phyloP scores from a whole-genome alignment of 768 basidiomycete genomes.

The Tulasnella sp. region DNA sequence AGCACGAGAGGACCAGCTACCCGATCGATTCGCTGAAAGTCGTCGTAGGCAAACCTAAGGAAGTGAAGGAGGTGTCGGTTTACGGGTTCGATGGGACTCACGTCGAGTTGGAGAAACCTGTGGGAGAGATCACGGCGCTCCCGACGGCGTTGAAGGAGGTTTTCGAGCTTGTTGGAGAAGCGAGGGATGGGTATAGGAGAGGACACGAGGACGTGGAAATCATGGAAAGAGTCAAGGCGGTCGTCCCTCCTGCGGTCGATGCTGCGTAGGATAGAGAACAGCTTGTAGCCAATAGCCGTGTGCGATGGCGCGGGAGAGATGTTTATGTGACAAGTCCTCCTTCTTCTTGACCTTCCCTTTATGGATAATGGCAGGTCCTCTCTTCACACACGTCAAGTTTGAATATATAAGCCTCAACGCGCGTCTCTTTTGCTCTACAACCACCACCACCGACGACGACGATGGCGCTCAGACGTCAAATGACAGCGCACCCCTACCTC shows the following conservation, averaged over 20 bases:
- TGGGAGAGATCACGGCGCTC: not conserved
- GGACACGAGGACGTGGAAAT: not conserved
- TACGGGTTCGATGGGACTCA: conserved; percentile 2
- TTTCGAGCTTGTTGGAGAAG: not conserved
- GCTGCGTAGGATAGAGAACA: no score
- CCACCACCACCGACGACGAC: not conserved
- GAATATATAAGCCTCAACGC: not conserved
- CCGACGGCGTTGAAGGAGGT: conserved; percentile 1
- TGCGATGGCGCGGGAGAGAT: not conserved
- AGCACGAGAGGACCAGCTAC: not conserved
- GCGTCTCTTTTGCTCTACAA: not conserved
- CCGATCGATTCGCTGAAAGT: conserved; percentile 7
- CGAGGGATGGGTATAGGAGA: not conserved
- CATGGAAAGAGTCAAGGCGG: not conserved
- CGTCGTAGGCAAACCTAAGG: not conserved
- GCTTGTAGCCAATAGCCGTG: not conserved
- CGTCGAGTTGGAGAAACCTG: conserved; percentile 3
- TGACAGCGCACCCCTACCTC: not conserved
- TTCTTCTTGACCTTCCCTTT: not conserved
- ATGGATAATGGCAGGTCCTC: not conserved
- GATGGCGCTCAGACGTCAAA: not conserved
- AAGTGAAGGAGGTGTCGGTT: conserved; percentile 4
- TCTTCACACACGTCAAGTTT: not conserved
- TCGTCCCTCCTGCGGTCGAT: not conserved
- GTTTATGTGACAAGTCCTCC: not conserved